Conservation (phyloP, 2,329 filamentous ascomycete species). For the Paraphaeosphaeria sporulosa region DNA sequence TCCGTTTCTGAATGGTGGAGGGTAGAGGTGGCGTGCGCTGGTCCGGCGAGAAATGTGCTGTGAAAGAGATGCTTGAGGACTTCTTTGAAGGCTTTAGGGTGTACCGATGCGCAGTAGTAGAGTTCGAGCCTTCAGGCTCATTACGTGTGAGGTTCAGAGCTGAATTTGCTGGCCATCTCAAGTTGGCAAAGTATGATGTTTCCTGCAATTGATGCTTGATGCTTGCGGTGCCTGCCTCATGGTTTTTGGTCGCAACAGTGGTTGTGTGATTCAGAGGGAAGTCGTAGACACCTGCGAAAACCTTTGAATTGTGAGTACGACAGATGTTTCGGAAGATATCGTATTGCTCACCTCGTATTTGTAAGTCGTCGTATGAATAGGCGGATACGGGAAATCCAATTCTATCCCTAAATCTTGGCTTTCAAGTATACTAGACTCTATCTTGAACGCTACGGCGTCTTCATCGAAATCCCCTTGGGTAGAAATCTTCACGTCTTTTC, state of each 20-base stretch:
- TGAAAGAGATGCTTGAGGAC: slow-evolving; percentile 26
- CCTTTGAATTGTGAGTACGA: slow-evolving; percentile 35
- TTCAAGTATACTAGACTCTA: slow-evolving; percentile 54
- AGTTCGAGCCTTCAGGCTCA: slow-evolving; percentile 52
- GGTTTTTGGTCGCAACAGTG: slow-evolving; percentile 33
- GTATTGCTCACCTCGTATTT: slow-evolving; percentile 30
- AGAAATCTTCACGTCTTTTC: slow-evolving; percentile 51
- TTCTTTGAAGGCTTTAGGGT: slow-evolving; percentile 15
- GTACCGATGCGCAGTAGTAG: slow-evolving; percentile 44
- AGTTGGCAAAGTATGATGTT: slow-evolving; percentile 52
- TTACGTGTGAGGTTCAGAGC: slow-evolving; percentile 43
- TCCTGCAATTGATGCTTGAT: slow-evolving; percentile 55
- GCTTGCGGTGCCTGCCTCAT: slow-evolving; percentile 44
- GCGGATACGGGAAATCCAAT: slow-evolving; percentile 61
- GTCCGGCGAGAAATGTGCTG: slow-evolving; percentile 33
- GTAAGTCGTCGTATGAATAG: slow-evolving; percentile 30
- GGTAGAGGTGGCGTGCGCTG: slow-evolving; percentile 31
- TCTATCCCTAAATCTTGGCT: slow-evolving; percentile 54
- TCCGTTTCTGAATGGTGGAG: slow-evolving; percentile 26
- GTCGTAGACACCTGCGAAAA: slow-evolving; percentile 61
- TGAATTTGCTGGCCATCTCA: slow-evolving; percentile 50
- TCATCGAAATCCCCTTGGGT: slow-evolving; percentile 57
- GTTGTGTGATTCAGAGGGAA: slow-evolving; percentile 56
- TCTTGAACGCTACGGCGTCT: slow-evolving; percentile 55
- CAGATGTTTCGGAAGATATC: neutral